phyloP scores from a whole-genome alignment of 2,329 filamentous ascomycete species.

The Cryphonectria japonica region DNA sequence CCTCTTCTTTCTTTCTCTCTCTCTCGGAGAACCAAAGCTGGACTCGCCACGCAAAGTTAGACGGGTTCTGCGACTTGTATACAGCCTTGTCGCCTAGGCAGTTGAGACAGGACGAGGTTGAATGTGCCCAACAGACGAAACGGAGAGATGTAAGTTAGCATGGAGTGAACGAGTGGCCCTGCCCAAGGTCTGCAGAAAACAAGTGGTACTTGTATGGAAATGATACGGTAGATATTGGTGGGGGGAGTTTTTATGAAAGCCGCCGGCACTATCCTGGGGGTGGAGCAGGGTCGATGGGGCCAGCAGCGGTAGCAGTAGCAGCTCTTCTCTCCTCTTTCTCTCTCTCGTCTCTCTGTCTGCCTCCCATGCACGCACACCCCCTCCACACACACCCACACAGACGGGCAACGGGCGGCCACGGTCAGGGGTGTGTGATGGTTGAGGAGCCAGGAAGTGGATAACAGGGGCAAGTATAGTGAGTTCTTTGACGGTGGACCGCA shows the following conservation, averaged over 20 bases:
- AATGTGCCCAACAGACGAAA: slow-evolving; percentile 7
- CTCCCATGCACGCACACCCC: too few relatives aligned
- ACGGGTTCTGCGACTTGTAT: slow-evolving; percentile 18
- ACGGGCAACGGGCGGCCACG: slow-evolving; percentile 35
- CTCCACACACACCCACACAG: too few relatives aligned
- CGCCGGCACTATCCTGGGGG: slow-evolving; percentile 54
- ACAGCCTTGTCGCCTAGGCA: slow-evolving; percentile 19
- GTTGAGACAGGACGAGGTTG: slow-evolving; percentile 21
- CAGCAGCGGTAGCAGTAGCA: slow-evolving; percentile 2
- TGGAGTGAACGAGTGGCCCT: slow-evolving; percentile 35
- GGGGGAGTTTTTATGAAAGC: slow-evolving; percentile 51
- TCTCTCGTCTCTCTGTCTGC: too few relatives aligned
- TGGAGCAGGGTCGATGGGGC: slow-evolving; percentile 39
- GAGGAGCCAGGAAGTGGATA: slow-evolving; percentile 30
- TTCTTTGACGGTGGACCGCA: slow-evolving; percentile 31
- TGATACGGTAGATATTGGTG: slow-evolving; percentile 54
- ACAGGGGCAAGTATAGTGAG: slow-evolving; percentile 21
- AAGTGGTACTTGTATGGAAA: slow-evolving; percentile 53
- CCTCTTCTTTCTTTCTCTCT: neutral
- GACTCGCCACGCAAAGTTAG: slow-evolving; percentile 14
- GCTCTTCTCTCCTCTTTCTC: slow-evolving; percentile 13
- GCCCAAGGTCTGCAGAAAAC: slow-evolving; percentile 46
- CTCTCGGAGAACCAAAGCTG: slow-evolving; percentile 18
- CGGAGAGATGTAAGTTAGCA: slow-evolving; percentile 30
- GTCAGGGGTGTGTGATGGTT: slow-evolving; percentile 29